Evolutionary conservation across 1,284 basidiomycete genomes (phyloP), one percentile per base, ranked within the genome.

Genomic region (Heterobasidion parviporum): DNA sequence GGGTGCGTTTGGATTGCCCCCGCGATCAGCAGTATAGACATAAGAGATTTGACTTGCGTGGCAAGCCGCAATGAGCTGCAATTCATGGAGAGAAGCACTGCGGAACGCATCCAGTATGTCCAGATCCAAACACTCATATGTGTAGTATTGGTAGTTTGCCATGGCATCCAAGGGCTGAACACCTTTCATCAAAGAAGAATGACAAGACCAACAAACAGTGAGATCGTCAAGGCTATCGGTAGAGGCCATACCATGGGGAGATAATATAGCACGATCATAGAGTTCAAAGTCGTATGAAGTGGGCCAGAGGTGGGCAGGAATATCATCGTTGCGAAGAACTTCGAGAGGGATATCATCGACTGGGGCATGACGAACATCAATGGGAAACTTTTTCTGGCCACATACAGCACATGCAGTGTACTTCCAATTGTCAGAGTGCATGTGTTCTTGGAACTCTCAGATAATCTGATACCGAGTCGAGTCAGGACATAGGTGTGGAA

Each of bases 121-220:
- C 2, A 8, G 8, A 4, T 38, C 41, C n/a, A 53, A 3, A 8
- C 7, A 16, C 15, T 36, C 50, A 41, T 38, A 20, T 6, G 50
- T 36, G 32, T 38, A 52, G 41, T 53, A 53, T 12, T 53, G 52
- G 32, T 45, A 45, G 26, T 53, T 53, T 16, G 52, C 38, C 15
- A 53, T 53, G 15, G 52, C 15, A 46, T 53, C 52, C 4, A 34
- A 8, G 8, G 52, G 52, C 32, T 53, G 38, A 9, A n/a, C 36
- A 15, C 10, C 41, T 32, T 9, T 46, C 6, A 4, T 15, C 18
- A 2, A 10, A 46, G 16, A 32, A 20, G 35, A n/a, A 43, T 43
- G 4, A 33, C 35, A 9, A 33, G n/a, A 35, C 49, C 32, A 32
- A 50, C 18, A 35, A 14, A 14, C 12, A 50, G 12, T 8, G 10